Evolutionary conservation across 2,329 filamentous ascomycete species (phyloP).

Genomic region (Fusarium sp.): DNA sequence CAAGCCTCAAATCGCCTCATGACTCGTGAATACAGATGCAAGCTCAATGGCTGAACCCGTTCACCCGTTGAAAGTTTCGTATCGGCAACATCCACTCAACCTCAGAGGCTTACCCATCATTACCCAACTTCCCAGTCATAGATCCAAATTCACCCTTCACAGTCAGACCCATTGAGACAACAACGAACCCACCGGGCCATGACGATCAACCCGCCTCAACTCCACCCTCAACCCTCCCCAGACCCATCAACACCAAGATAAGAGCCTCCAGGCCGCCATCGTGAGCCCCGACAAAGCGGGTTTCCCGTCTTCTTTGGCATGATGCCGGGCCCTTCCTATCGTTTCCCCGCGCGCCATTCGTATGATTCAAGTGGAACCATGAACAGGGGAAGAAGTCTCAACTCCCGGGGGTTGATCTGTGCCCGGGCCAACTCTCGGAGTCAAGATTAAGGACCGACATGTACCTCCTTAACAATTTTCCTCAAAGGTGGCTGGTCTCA

Average conservation of each 20-base stretch:
- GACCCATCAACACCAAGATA: background rate
- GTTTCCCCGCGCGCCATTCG: constrained; percentile 27
- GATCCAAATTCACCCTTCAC: constrained; percentile 46
- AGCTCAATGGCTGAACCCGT: constrained; percentile 55
- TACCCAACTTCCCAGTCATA: constrained; percentile 48
- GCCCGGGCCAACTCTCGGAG: constrained; percentile 22
- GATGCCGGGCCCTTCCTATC: constrained; percentile 29
- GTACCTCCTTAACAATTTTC: constrained; percentile 21
- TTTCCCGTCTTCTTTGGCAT: constrained; percentile 21
- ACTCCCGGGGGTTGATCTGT: constrained; percentile 39
- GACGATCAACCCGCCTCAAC: background rate
- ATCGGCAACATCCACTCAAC: constrained; percentile 63
- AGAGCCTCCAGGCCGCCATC: constrained; percentile 1
- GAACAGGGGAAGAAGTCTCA: background rate
- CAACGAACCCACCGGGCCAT: background rate
- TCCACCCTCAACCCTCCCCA: background rate
- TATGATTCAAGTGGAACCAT: constrained; percentile 26
- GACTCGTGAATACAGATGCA: constrained; percentile 39
- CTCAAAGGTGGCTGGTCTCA: background rate
- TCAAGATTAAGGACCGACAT: constrained; percentile 28
- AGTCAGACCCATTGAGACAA: too few species aligned
- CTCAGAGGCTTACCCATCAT: constrained; percentile 51
- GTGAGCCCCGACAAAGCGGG: background rate
- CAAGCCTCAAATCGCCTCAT: constrained; percentile 44
- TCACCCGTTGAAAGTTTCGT: constrained; percentile 58